phyloP scores from a whole-genome alignment of 2,329 filamentous ascomycete species.

The Endoconidiophora laricicola region DNA sequence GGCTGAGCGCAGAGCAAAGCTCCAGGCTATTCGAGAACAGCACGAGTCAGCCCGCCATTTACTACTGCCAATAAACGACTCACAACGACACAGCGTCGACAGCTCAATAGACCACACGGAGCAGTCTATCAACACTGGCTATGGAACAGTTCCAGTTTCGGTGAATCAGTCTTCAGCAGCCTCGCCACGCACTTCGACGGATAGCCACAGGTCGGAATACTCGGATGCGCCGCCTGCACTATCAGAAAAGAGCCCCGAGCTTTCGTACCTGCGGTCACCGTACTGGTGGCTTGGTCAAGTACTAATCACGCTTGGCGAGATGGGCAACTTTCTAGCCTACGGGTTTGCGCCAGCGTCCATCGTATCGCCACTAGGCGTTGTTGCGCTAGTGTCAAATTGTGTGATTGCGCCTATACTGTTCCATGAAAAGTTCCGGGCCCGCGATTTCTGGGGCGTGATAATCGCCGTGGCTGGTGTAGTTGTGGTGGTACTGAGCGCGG shows the following conservation, averaged over 20 bases:
- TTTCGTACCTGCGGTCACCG: conserved; percentile 72
- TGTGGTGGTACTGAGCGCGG: conserved; percentile 82
- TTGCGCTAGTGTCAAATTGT: conserved; percentile 90
- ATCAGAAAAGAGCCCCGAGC: conserved; percentile 24
- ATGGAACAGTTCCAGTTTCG: conserved; percentile 6
- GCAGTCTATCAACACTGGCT: conserved; percentile 1
- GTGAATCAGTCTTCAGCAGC: neutral
- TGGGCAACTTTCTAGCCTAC: conserved; percentile 92
- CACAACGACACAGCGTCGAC: neutral
- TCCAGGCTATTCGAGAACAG: conserved; percentile 3
- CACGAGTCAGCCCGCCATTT: conserved; percentile 2
- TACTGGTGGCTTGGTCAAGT: conserved; percentile 96
- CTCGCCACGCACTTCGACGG: neutral
- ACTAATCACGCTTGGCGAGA: conserved; percentile 82
- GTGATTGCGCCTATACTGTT: conserved; percentile 89
- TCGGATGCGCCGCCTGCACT: neutral
- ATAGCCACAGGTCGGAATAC: conserved; percentile 11
- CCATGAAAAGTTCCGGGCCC: conserved; percentile 70
- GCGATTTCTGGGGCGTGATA: conserved; percentile 77
- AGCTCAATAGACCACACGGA: neutral
- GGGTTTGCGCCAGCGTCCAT: conserved; percentile 96
- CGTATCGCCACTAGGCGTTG: conserved; percentile 90
- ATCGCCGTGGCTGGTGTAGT: conserved; percentile 79
- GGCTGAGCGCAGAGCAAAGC: conserved; percentile 28
- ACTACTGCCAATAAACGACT: neutral